Evolutionary conservation across 495 filamentous ascomycete species (phyloP).

Genomic region (Trichoderma parareesei): DNA sequence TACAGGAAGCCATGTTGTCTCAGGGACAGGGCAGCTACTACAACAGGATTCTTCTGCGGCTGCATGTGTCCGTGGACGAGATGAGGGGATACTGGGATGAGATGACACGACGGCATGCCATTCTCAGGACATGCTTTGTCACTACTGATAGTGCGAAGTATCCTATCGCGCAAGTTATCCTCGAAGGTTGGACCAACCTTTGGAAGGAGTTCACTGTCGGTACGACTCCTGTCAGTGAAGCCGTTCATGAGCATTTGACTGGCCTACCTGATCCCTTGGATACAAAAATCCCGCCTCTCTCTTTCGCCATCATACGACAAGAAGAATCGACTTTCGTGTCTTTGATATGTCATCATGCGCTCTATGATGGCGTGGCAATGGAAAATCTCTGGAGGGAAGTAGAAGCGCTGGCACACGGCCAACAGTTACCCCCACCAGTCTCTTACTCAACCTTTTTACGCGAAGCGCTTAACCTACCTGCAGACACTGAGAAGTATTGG

Average conservation of each 20-base stretch:
- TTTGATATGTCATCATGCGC: constrained; percentile 64
- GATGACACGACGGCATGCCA: constrained; percentile 49
- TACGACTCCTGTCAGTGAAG: constrained; percentile 16
- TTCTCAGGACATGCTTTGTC: constrained; percentile 56
- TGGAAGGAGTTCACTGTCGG: constrained; percentile 27
- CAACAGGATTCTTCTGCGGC: constrained; percentile 36
- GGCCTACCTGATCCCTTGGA: constrained; percentile 26
- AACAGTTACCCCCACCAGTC: constrained; percentile 33
- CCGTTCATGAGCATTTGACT: constrained; percentile 18
- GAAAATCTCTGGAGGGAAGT: constrained; percentile 56
- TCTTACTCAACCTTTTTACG: constrained; percentile 36
- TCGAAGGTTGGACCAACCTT: constrained; percentile 24
- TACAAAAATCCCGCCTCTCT: constrained; percentile 27
- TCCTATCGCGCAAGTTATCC: constrained; percentile 53
- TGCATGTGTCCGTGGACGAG: constrained; percentile 17
- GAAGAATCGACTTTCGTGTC: constrained; percentile 35
- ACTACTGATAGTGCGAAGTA: constrained; percentile 39
- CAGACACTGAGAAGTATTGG: constrained; percentile 55
- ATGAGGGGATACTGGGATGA: constrained; percentile 40
- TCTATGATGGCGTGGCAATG: constrained; percentile 73
- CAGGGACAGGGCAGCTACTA: constrained; percentile 31
- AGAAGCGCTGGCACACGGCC: constrained; percentile 40
- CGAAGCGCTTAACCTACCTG: constrained; percentile 20
- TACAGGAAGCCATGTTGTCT: constrained; percentile 78
- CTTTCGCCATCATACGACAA: constrained; percentile 25